phyloP scores from a whole-genome alignment of 257 asterid species.

The Eustoma russellianum region DNA sequence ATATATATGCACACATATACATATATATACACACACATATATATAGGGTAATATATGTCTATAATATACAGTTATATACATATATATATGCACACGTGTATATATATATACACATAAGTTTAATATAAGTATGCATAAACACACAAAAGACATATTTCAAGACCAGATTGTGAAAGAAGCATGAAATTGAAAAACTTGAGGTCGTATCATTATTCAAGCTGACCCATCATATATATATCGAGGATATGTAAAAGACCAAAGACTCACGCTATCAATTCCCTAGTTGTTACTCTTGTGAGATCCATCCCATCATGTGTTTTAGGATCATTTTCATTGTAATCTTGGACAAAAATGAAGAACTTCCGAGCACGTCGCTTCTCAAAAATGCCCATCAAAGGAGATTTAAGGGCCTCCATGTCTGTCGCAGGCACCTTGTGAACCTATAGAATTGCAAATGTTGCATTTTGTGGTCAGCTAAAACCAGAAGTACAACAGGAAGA shows the following conservation, averaged over 20 bases:
- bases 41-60: too few species aligned
- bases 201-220: background rate
- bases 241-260: background rate
- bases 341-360: conserved; percentile 82
- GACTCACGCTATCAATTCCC: conserved; percentile 71
- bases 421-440: conserved; percentile 87
- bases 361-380: conserved; percentile 93
- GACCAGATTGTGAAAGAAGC: background rate
- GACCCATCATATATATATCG: background rate
- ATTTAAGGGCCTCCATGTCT: conserved; percentile 90
- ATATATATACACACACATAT: too few species aligned
- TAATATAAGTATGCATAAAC: too few species aligned
- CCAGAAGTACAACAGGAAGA: too few species aligned
- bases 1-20: too few species aligned
- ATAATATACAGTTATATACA: too few species aligned
- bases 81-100: too few species aligned
- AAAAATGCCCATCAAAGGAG: conserved; percentile 92
- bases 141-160: background rate
- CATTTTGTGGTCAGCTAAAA: background rate
- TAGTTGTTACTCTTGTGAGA: conserved; percentile 65
- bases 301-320: conserved; percentile 91
- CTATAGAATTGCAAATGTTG: conserved; percentile 28
- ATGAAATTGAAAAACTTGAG: background rate
- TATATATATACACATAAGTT: too few species aligned
- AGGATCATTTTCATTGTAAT: conserved; percentile 71